Conservation (phyloP, 2,329 filamentous ascomycete species). For the Ambrosiella xylebori region DNA sequence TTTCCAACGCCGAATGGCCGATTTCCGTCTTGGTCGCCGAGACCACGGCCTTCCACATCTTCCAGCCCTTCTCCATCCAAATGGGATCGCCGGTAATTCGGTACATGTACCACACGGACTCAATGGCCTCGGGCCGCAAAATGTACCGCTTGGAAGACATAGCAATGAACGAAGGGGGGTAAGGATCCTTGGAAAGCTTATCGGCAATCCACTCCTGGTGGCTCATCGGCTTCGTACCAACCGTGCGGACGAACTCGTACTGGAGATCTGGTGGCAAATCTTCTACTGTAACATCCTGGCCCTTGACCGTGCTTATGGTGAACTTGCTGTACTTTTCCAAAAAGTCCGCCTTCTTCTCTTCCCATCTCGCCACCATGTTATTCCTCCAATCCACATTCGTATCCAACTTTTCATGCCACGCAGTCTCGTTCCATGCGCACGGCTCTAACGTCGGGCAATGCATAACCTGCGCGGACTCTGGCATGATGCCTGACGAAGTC, state of each 20-base stretch:
- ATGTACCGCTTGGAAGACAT: conserved; percentile 37
- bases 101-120: conserved; percentile 80
- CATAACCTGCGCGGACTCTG: conserved; percentile 30
- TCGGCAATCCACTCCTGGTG: conserved; percentile 37
- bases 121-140: conserved; percentile 63
- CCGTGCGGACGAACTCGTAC: conserved; percentile 6
- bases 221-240: conserved; percentile 24
- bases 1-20: conserved; percentile 53
- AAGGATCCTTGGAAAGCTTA: conserved; percentile 25
- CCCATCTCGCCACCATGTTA: conserved; percentile 24
- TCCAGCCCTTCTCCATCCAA: conserved; percentile 72
- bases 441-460: conserved; percentile 30
- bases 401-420: conserved; percentile 33
- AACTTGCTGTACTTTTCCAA: conserved; percentile 10
- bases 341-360: conserved; percentile 12
- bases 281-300: conserved; percentile 2
- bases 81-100: conserved; percentile 63
- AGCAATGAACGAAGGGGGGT: conserved; percentile 34
- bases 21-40: conserved; percentile 46
- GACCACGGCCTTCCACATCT: conserved; percentile 61
- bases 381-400: conserved; percentile 27
- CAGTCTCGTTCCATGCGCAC: conserved; percentile 35
- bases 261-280: conserved; percentile 1
- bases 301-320: background rate
- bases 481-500: conserved; percentile 46